phyloP scores from a whole-genome alignment of 768 basidiomycete species.

The Cystoderma amianthinum region DNA sequence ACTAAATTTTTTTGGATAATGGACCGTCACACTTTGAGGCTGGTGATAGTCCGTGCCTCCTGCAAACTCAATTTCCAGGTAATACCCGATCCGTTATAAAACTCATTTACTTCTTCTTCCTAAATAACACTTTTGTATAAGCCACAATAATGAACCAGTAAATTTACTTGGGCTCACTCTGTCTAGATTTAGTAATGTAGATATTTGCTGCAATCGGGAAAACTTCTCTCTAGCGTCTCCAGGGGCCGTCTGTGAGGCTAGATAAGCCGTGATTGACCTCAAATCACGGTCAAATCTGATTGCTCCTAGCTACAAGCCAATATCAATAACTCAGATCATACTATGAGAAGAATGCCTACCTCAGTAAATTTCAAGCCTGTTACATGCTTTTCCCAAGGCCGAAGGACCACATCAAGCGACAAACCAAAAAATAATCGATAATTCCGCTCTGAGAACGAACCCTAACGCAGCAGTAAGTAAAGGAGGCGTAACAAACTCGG shows the following conservation, averaged over 20 bases:
- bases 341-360: conserved; percentile 32
- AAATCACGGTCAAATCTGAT: conserved; percentile 93
- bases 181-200: conserved; percentile 86
- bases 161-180: conserved; percentile 37
- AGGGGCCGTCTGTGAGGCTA: conserved; percentile 84
- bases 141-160: no score
- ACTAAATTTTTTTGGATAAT: not conserved
- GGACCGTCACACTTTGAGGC: conserved; percentile 38
- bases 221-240: conserved; percentile 93
- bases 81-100: conserved; percentile 90
- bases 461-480: conserved; percentile 34
- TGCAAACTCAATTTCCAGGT: conserved; percentile 76
- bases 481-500: not conserved
- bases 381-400: conserved; percentile 92
- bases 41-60: conserved; percentile 68
- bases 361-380: conserved; percentile 82
- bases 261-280: conserved; percentile 72
- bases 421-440: conserved; percentile 83
- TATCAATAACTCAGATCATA: not conserved
- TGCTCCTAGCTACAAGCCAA: conserved; percentile 69
- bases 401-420: conserved; percentile 80
- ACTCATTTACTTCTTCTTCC: conserved; percentile 95
- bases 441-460: conserved; percentile 81
- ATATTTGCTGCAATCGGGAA: conserved; percentile 85
- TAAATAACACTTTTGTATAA: no score